Percentiles rank a stretch among this genome's conserved stretches.
Evolutionary conservation across 208 protist genomes (phyloP).

Genomic region (Leishmania tropica): DNA sequence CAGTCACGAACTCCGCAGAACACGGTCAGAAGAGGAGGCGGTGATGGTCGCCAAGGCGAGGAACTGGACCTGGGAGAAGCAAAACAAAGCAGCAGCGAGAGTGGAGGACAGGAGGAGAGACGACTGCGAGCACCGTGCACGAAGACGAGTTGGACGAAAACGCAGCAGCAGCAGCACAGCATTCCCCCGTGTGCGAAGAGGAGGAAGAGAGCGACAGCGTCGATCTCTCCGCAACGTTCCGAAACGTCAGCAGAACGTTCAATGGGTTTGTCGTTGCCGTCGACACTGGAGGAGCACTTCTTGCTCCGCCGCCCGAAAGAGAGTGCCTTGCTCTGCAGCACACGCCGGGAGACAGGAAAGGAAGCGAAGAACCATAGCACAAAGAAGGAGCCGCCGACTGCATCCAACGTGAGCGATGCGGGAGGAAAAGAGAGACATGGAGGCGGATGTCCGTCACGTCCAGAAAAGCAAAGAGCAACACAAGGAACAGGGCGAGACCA

Average conservation of each 20-base stretch:
- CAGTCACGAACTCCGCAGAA: neutral
- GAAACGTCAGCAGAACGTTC: neutral
- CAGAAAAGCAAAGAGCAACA: neutral
- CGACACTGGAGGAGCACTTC: neutral
- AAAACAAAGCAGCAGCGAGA: neutral
- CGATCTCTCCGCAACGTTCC: neutral
- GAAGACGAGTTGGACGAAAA: neutral
- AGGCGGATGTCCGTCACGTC: neutral
- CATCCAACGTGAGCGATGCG: neutral
- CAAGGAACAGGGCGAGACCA: neutral
- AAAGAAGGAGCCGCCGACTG: neutral
- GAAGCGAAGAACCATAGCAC: too few relatives aligned
- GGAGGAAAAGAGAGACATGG: neutral
- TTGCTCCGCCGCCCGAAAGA: neutral
- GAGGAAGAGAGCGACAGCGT: neutral
- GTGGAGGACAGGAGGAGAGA: neutral
- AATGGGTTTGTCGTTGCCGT: neutral
- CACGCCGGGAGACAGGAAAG: neutral
- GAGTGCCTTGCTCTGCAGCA: neutral
- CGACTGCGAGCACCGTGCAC: neutral
- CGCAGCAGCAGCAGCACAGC: neutral
- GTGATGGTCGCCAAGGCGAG: neutral
- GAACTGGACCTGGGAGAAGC: neutral
- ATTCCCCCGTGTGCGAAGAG: neutral
- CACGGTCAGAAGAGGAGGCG: neutral